Evolutionary conservation across 2,329 filamentous ascomycete genomes (phyloP).

Genomic region (Exserohilum rostratum): DNA sequence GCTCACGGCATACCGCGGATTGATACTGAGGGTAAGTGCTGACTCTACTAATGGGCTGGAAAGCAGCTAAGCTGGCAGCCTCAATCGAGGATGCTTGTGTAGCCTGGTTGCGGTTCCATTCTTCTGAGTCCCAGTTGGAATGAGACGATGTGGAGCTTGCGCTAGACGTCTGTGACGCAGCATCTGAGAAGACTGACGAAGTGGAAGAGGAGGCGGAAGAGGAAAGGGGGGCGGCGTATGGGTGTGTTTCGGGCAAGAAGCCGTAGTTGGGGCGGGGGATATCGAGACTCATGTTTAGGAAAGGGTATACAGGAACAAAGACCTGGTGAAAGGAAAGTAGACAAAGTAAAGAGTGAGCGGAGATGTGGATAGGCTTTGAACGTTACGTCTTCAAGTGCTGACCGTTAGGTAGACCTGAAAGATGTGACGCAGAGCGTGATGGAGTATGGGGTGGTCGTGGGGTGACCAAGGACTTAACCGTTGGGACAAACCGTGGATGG

Average conservation of each 20-base stretch:
- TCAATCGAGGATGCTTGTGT: slow-evolving; percentile 31
- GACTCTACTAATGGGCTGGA: slow-evolving; percentile 44
- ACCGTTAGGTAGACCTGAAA: slow-evolving; percentile 45
- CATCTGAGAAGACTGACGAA: slow-evolving; percentile 77
- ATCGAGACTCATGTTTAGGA: slow-evolving; percentile 49
- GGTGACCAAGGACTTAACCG: slow-evolving; percentile 49
- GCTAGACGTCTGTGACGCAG: slow-evolving; percentile 71
- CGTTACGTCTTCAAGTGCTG: slow-evolving; percentile 46
- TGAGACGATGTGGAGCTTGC: slow-evolving; percentile 66
- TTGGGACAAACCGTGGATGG: slow-evolving; percentile 48
- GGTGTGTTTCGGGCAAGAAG: slow-evolving; percentile 51
- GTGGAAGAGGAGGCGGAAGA: slow-evolving; percentile 78
- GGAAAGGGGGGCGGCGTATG: slow-evolving; percentile 73
- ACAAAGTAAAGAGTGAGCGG: slow-evolving; percentile 42
- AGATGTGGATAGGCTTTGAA: slow-evolving; percentile 36
- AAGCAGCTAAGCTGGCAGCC: slow-evolving; percentile 27
- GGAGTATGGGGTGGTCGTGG: slow-evolving; percentile 43
- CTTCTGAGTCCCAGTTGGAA: slow-evolving; percentile 56
- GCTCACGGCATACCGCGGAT: slow-evolving; percentile 47
- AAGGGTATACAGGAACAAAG: slow-evolving; percentile 28
- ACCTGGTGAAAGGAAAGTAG: slow-evolving; percentile 25
- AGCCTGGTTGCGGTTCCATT: slow-evolving; percentile 40
- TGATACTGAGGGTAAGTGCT: slow-evolving; percentile 47
- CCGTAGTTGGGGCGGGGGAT: slow-evolving; percentile 42
- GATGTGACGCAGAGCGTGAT: slow-evolving; percentile 41